A percentile compares a stretch with the other conserved stretches of the same genome.
Evolutionary conservation across 108 stramenopile genomes (phyloP).

Genomic region (Cylindrotheca fusiformis): DNA sequence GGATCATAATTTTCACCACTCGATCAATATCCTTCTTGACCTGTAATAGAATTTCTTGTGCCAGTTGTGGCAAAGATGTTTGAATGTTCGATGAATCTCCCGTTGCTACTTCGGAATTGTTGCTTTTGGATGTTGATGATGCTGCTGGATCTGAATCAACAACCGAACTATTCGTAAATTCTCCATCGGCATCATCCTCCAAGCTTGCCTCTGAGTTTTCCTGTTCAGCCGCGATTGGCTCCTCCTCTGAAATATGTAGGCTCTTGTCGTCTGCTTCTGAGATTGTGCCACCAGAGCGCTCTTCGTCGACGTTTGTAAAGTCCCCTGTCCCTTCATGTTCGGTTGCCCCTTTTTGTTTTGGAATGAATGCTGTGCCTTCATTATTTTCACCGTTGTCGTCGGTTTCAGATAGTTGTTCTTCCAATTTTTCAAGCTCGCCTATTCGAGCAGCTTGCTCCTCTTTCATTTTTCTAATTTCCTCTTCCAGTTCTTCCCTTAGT

Average conservation of each 20-base stretch:
- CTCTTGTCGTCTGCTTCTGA: neutral
- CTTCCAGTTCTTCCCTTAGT: constrained; percentile 59
- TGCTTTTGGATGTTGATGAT: neutral
- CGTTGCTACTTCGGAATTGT: neutral
- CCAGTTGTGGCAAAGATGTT: neutral
- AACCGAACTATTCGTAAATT: constrained; percentile 1
- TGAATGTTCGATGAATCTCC: neutral
- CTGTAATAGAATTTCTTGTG: constrained; percentile 8
- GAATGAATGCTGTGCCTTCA: constrained; percentile 23
- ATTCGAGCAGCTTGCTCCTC: constrained; percentile 36
- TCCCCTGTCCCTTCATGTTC: neutral
- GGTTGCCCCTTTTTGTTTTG: neutral
- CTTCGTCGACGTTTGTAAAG: neutral
- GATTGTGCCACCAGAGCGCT: neutral
- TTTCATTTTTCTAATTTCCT: constrained; percentile 68
- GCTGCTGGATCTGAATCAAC: neutral
- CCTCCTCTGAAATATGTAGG: constrained; percentile 4
- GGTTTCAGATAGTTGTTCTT: constrained; percentile 19
- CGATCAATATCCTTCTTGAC: constrained; percentile 20
- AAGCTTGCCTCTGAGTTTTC: neutral
- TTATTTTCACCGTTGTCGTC: neutral
- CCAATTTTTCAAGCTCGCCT: constrained; percentile 29
- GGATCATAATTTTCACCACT: constrained; percentile 17
- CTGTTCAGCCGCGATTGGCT: constrained; percentile 20
- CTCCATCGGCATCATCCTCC: constrained; percentile 6